Evolutionary conservation across 1,284 basidiomycete genomes (phyloP), one percentile per base, ranked within the genome.

Genomic region (Ceratobasidium papillatum): DNA sequence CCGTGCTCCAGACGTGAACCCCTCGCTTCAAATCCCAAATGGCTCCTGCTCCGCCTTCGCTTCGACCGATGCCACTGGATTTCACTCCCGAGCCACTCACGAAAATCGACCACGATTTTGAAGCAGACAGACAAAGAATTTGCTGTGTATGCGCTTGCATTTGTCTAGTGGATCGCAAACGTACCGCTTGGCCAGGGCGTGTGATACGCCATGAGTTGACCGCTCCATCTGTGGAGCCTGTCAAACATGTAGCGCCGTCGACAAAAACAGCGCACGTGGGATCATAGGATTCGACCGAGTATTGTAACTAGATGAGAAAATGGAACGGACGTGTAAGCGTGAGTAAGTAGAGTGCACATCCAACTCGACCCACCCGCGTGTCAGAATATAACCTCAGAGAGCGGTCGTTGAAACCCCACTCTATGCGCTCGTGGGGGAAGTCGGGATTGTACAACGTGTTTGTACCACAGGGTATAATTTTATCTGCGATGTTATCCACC

Each of bases 11-110:
- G 14, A 92, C 88, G 78, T 95, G 95, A 0, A 89, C 83, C 17
- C 92, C 89, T 49, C 91, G 86, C 79, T 98, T 98, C 72, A 95
- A 85, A 80, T 98, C 96, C 96, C 96, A 99, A 7, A 98, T 78
- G 17, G 92, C 91, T 0, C 92, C 94, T 75, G 90, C 93, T 0
- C 94, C 92, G 78, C 98, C 95, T 76, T 88, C 87, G 22, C 1
- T 36, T 8, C 34, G 4, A 19, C 58, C 27, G 12, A 17, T 22
- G 3, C 41, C 36, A 34, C n/a, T 22, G 1, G 32, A 25, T 14
- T 45, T 43, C 30, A 45, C 61, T 11, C 43, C 58, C 5, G 93
- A 93, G 5, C 95, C 95, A 76, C 93, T 96, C 58, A 97, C 88
- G 17, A 91, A 87, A 25, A 96, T 80, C 1, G 93, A 94, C 95